Base-by-base conservation (phyloP, 108 stramenopile species). In the Fragilaria crotonensis region DNA sequence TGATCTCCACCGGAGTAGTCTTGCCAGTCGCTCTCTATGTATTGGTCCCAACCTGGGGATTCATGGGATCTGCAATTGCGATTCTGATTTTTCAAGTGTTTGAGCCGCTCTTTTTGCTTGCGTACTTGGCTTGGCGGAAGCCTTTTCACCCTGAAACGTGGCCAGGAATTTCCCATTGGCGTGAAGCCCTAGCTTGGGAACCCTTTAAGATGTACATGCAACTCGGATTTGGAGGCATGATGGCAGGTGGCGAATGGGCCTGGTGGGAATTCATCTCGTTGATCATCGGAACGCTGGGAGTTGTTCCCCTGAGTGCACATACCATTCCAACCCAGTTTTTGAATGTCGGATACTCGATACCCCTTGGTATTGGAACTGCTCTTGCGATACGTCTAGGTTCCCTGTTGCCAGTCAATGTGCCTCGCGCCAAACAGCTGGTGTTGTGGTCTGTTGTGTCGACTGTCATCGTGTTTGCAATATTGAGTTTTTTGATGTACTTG, bases 141-240 rank as follows among this genome's bases (percentile, higher is more conserved):
- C 75, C 75, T 23, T 64, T 76, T 46, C 21, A 52, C 5, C 45
- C 33, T 14, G 63, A 32, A 17, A 76, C 79, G 2, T 80, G 79
- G 79, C 75, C 79, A 1, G 68, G 71, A 3, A 4, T 67, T 9
- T 48, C 47, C 2, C 20, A 0, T 0, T 45, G 51, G 50, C 1
- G 25, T 28, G 49, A 62, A 25, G 64, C 71, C 0, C 23, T 77
- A 9, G 18, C 26, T 17, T 32, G n/a, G 30, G 50, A 55, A 55
- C 58, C 31, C 2, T 25, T 77, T 17, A 48, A 33, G 48, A 36
- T 56, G 26, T 77, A 58, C 30, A 7, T 59, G 5, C 0, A 5
- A 5, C 45, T 78, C 48, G 66, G 72, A 22, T 17, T 70, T 3
- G 79, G 79, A n/a, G 79, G 79, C 0, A 70, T 80, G 33, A 18